A percentile compares a stretch with the other conserved stretches of the same genome.
Conservation (phyloP, 2,329 filamentous ascomycete genomes). For the Monosporascus cannonballus region DNA sequence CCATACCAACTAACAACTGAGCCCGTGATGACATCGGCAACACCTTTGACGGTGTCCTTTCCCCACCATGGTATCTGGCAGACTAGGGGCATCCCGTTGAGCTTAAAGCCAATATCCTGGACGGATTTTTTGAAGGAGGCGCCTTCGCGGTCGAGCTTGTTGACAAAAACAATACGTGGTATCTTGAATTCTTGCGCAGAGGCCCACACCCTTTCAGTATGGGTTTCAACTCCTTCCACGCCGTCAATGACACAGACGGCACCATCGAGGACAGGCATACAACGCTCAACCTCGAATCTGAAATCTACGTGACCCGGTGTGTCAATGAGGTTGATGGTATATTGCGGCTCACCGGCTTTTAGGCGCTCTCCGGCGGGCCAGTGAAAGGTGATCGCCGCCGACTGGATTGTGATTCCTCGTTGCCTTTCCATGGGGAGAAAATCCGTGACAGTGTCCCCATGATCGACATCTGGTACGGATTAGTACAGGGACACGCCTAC, state of each 20-base stretch:
- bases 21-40: slow-evolving; percentile 76
- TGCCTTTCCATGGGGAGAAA: slow-evolving; percentile 90
- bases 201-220: slow-evolving; percentile 93
- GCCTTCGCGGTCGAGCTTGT: slow-evolving; percentile 80
- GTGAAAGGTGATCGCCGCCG: slow-evolving; percentile 88
- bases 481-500: neutral
- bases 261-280: slow-evolving; percentile 79
- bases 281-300: slow-evolving; percentile 91
- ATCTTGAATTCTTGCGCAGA: slow-evolving; percentile 84
- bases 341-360: slow-evolving; percentile 8
- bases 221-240: slow-evolving; percentile 90
- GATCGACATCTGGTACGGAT: slow-evolving; percentile 66
- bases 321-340: slow-evolving; percentile 83
- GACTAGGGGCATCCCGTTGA: slow-evolving; percentile 81
- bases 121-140: slow-evolving; percentile 80
- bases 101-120: slow-evolving; percentile 72
- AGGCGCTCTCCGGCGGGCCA: slow-evolving; percentile 60
- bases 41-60: slow-evolving; percentile 70
- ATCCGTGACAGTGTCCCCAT: slow-evolving; percentile 94
- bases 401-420: slow-evolving; percentile 95
- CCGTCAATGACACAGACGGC: slow-evolving; percentile 91
- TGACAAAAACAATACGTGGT: slow-evolving; percentile 74
- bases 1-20: slow-evolving; percentile 67
- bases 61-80: slow-evolving; percentile 96
- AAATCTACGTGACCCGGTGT: slow-evolving; percentile 97